Conservation (phyloP, 1,139 yeast genomes). For the Yamadazyma blattariae region DNA sequence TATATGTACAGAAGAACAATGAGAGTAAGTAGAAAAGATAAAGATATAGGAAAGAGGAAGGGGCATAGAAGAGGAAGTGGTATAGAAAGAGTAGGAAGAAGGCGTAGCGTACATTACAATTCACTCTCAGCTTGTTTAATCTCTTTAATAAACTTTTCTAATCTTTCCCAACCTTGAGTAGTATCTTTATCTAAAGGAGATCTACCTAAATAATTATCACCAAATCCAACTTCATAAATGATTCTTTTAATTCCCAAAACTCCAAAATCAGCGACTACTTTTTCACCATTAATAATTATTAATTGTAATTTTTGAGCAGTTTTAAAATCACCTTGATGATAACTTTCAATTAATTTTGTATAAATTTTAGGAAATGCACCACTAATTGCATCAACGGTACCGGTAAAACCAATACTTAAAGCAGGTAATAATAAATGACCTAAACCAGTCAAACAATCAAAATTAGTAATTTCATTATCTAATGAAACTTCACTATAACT, state of each 20-base stretch:
- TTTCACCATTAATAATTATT: conserved; percentile 20
- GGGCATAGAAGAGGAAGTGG: too few relatives aligned
- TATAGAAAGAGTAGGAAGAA: too few relatives aligned
- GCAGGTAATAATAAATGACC: conserved; percentile 26
- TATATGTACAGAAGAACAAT: too few relatives aligned
- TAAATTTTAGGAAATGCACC: conserved; percentile 47
- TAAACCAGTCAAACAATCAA: conserved; percentile 19
- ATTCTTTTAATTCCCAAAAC: conserved; percentile 26
- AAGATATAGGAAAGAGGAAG: too few relatives aligned
- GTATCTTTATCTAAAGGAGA: conserved; percentile 27
- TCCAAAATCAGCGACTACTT: conserved; percentile 19
- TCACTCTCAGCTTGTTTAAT: conserved; percentile 4
- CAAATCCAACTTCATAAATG: conserved; percentile 34
- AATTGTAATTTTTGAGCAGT: conserved; percentile 19
- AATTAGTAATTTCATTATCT: conserved; percentile 27
- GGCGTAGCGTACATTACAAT: too few relatives aligned
- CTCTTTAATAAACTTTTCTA: conserved; percentile 9
- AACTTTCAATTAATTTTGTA: conserved; percentile 17
- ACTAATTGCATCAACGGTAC: conserved; percentile 24
- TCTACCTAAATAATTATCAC: conserved; percentile 31
- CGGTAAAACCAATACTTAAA: conserved; percentile 19
- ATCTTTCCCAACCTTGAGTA: conserved; percentile 13
- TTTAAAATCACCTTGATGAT: conserved; percentile 15
- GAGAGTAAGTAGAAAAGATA: too few relatives aligned
- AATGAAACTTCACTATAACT: conserved; percentile 32